A percentile compares a stretch with the other conserved stretches of the same genome.
These are phyloP conservation scores for Dovyalis caffra DNA, from an alignment of 345 rosid genomes.

Conservation along the genomic window DNA sequence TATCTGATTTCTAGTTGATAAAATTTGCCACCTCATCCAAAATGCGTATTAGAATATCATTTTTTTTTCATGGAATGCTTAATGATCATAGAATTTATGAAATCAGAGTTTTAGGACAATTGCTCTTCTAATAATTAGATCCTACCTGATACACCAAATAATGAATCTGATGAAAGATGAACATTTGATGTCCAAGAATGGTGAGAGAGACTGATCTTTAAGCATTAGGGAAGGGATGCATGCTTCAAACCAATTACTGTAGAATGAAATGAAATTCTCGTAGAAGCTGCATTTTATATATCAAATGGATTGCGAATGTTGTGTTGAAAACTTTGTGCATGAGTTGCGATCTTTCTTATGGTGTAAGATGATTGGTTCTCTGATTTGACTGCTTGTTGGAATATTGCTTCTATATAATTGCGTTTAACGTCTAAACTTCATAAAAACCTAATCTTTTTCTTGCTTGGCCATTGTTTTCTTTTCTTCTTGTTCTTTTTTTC, in stretches of 20 bases:
- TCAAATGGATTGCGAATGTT: neutral
- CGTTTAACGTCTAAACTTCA: neutral
- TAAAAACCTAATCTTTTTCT: constrained; percentile 1
- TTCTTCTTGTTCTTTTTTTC: neutral
- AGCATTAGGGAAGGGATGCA: neutral
- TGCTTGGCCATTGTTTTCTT: neutral
- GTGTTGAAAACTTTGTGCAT: neutral
- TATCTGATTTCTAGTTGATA: too few species aligned
- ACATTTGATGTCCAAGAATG: neutral
- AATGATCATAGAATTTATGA: neutral
- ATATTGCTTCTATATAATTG: neutral
- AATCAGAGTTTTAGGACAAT: neutral
- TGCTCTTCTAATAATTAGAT: neutral
- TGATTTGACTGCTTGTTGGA: neutral
- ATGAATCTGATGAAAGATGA: neutral
- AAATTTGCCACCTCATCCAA: too few species aligned
- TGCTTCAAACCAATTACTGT: neutral
- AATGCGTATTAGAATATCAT: neutral
- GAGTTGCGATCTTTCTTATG: neutral
- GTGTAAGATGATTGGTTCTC: neutral
- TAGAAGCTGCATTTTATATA: neutral
- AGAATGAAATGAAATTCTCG: too few species aligned
- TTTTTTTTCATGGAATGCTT: neutral
- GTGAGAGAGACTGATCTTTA: neutral
- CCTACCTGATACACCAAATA: neutral